Evolutionary conservation across 73 alveolate genomes (phyloP).

Genomic region (Blepharisma japonicum): DNA sequence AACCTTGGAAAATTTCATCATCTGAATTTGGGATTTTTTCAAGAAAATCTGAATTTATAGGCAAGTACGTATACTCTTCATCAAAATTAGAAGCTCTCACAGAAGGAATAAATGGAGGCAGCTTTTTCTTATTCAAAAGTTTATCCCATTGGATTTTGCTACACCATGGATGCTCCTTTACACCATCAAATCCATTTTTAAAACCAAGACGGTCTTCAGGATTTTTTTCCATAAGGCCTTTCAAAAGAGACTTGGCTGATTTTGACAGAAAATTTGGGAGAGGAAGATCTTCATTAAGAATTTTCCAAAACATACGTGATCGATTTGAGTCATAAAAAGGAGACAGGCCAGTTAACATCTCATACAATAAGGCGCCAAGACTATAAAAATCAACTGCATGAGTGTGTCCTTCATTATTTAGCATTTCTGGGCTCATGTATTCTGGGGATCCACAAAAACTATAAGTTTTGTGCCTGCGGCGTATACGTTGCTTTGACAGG

Average conservation of each 20-base stretch:
- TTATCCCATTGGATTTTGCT: constrained; percentile 32
- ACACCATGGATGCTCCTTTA: constrained; percentile 61
- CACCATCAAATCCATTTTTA: constrained; percentile 47
- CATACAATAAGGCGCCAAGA: constrained; percentile 59
- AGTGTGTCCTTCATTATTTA: constrained; percentile 47
- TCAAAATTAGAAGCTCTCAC: constrained; percentile 22
- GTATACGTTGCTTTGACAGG: constrained; percentile 35
- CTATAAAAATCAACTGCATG: constrained; percentile 53
- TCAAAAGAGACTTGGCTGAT: neutral
- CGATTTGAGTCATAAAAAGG: constrained; percentile 45
- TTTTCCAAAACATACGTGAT: constrained; percentile 32
- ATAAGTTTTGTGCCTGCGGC: constrained; percentile 19
- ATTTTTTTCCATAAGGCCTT: neutral
- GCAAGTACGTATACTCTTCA: constrained; percentile 32
- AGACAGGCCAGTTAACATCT: constrained; percentile 57
- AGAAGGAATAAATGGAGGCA: constrained; percentile 32
- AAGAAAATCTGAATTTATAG: constrained; percentile 37
- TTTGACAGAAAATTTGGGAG: constrained; percentile 27
- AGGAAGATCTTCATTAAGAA: constrained; percentile 29
- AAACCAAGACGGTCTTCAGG: constrained; percentile 58
- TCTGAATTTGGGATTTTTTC: neutral
- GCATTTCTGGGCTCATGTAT: constrained; percentile 50
- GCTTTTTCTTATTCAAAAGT: neutral
- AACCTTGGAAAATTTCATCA: too few species aligned
- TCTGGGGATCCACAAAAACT: constrained; percentile 62